phyloP scores from a whole-genome alignment of 768 basidiomycete genomes.

The Lentinula sp. region DNA sequence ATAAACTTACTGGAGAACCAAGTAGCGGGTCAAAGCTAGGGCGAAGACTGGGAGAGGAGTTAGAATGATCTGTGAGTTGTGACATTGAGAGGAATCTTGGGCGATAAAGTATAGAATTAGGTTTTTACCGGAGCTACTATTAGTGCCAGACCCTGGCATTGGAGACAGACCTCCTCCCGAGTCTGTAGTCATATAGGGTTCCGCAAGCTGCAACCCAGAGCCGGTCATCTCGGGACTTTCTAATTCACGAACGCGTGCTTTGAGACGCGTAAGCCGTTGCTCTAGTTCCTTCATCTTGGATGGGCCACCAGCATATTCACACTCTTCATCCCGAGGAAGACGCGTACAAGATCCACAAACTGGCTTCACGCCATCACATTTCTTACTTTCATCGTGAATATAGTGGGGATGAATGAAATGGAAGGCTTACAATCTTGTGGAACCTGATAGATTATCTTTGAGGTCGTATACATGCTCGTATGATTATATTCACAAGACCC shows the following conservation, averaged over 20 bases:
- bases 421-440: not conserved
- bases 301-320: constrained; percentile 37
- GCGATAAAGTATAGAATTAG: not conserved
- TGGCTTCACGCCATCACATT: constrained; percentile 15
- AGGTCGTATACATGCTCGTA: not conserved
- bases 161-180: not conserved
- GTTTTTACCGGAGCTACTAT: not conserved
- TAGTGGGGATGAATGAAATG: not conserved
- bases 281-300: constrained; percentile 34
- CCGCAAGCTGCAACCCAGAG: constrained; percentile 7
- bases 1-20: not conserved
- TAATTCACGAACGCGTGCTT: constrained; percentile 28
- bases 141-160: not conserved
- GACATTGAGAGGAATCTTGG: not conserved
- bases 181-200: not conserved
- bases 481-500: not conserved
- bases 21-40: not conserved
- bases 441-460: not conserved
- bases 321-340: constrained; percentile 32
- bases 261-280: constrained; percentile 29
- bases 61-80: not conserved
- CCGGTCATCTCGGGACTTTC: constrained; percentile 18
- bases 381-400: constrained; percentile 2
- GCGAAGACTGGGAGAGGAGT: not conserved
- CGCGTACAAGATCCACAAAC: constrained; percentile 34